Evolutionary conservation across 306 rosid species (phyloP).

Genomic region (Coriaria nepalensis): DNA sequence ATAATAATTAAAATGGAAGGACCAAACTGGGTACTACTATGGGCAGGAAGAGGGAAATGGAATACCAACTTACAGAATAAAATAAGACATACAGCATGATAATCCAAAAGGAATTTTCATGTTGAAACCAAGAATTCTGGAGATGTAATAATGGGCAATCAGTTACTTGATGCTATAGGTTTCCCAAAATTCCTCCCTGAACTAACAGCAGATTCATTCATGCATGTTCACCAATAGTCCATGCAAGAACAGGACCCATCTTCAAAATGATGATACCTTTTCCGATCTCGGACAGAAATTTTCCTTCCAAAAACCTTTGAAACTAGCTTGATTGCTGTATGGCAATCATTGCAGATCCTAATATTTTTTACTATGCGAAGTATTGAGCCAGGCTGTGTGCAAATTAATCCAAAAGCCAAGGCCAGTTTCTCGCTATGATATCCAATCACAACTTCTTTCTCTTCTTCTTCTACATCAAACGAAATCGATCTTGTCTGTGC

Average conservation of each 20-base stretch:
- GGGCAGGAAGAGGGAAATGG: no score
- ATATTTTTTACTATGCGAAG: constrained; percentile 13
- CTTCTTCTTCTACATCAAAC: constrained; percentile 18
- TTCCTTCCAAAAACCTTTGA: constrained; percentile 9
- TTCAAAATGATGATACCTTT: constrained; percentile 17
- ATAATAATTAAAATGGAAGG: no score
- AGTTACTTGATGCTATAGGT: no score
- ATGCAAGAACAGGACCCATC: constrained; percentile 18
- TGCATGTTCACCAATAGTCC: constrained; percentile 12
- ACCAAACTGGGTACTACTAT: no score
- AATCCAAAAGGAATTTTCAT: no score
- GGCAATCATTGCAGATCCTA: constrained; percentile 17
- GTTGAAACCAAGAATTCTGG: no score
- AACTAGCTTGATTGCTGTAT: constrained; percentile 13
- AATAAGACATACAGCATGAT: no score
- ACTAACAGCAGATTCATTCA: no score
- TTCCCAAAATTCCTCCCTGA: no score
- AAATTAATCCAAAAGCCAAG: constrained; percentile 11
- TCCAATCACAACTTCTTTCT: constrained; percentile 11
- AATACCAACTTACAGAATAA: no score
- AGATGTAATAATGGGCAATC: no score
- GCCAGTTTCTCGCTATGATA: constrained; percentile 23
- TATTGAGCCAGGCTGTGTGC: constrained; percentile 12
- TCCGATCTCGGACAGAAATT: constrained; percentile 13
- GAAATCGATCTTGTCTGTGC: constrained; percentile 6